Evolutionary conservation across 805 yeast species (phyloP).

Genomic region (Kluyveromyces dobzhanskii): DNA sequence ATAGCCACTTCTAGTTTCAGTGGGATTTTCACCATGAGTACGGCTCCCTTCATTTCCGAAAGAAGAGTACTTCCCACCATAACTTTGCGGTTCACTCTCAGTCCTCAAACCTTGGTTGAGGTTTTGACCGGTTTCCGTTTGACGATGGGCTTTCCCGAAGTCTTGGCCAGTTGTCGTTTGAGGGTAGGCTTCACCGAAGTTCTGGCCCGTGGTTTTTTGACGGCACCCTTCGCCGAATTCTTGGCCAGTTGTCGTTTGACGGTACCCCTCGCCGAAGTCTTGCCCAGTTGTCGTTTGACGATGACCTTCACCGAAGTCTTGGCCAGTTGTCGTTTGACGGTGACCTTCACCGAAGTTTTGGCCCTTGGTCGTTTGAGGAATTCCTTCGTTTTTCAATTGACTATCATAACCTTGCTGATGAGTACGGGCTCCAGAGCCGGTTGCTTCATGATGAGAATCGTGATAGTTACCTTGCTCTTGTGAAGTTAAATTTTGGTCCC

Average conservation of each 20-base stretch:
- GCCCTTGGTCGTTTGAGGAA: neutral
- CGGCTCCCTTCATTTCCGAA: too few species aligned
- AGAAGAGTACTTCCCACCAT: too few species aligned
- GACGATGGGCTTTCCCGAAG: too few species aligned
- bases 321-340: neutral
- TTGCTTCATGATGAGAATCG: neutral
- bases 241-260: too few species aligned
- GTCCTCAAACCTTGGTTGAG: neutral
- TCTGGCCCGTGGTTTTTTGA: too few species aligned
- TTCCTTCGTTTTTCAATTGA: neutral
- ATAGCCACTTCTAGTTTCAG: neutral
- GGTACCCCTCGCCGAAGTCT: too few species aligned
- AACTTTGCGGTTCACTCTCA: too few species aligned
- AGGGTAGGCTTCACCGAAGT: too few species aligned
- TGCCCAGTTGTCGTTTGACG: neutral
- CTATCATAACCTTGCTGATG: neutral
- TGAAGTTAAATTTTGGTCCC: neutral
- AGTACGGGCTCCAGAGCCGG: neutral
- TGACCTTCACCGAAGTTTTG: neutral
- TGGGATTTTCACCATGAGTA: too few species aligned
- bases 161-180: neutral
- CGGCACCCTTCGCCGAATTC: too few species aligned
- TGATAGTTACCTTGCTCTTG: neutral
- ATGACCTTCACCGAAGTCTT: neutral
- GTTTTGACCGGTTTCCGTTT: neutral